These are phyloP conservation scores for Thelephora terrestris DNA, from an alignment of 1,284 basidiomycete genomes.

Conservation along the genomic window DNA sequence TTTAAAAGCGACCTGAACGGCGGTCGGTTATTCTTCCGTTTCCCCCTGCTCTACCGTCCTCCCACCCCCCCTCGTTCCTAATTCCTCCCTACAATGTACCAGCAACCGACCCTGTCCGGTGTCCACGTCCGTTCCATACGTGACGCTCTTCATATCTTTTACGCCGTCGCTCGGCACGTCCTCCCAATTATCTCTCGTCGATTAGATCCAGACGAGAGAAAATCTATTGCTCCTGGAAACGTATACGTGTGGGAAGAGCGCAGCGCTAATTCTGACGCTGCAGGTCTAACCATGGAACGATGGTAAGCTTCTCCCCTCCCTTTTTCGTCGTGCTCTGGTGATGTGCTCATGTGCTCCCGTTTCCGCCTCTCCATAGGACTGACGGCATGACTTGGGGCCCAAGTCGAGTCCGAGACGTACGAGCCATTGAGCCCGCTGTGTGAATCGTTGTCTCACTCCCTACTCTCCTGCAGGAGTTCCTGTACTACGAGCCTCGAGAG, in stretches of 20 bases:
- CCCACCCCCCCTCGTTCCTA: slow-evolving; percentile 11
- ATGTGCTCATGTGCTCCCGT: background rate
- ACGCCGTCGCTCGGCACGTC: slow-evolving; percentile 55
- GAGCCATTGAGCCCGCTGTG: slow-evolving; percentile 16
- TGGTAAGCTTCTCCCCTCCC: slow-evolving; percentile 35
- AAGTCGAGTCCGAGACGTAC: slow-evolving; percentile 64
- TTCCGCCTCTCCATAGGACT: slow-evolving; percentile 37
- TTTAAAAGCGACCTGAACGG: slow-evolving; percentile 2
- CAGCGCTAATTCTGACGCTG: slow-evolving; percentile 64
- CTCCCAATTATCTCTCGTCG: slow-evolving; percentile 69
- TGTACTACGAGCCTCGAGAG: slow-evolving; percentile 77
- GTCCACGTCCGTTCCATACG: slow-evolving; percentile 66
- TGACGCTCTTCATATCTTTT: slow-evolving; percentile 70
- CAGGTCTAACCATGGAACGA: slow-evolving; percentile 72
- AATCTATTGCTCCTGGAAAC: slow-evolving; percentile 44
- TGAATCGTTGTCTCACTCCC: slow-evolving; percentile 7
- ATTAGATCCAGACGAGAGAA: slow-evolving; percentile 62
- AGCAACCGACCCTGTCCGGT: slow-evolving; percentile 63
- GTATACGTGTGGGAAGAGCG: slow-evolving; percentile 83
- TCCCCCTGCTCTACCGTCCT: slow-evolving; percentile 11
- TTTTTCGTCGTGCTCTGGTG: background rate
- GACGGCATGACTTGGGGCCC: slow-evolving; percentile 79
- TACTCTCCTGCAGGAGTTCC: slow-evolving; percentile 48
- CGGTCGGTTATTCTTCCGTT: slow-evolving; percentile 8
- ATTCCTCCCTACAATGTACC: slow-evolving; percentile 38